These are phyloP conservation scores for Tetrapyrgos nigripes DNA, from an alignment of 1,284 basidiomycete species.

Conservation along the genomic window DNA sequence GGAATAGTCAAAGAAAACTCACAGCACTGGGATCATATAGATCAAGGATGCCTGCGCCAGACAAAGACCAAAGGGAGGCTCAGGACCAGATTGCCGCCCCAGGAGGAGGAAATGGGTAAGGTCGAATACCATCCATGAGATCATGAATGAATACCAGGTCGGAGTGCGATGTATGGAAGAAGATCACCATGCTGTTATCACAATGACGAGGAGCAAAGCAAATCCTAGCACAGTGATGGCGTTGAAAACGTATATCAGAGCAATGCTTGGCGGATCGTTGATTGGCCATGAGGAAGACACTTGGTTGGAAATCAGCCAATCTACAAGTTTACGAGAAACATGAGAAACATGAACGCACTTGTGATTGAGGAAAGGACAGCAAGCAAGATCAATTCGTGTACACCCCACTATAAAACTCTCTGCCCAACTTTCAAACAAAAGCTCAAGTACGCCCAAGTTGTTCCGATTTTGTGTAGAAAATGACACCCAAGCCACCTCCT, in stretches of 20 bases:
- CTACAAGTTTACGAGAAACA: too few relatives aligned
- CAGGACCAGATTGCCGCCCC: not conserved
- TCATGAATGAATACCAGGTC: not conserved
- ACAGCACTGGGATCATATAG: not conserved
- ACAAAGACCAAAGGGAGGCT: not conserved
- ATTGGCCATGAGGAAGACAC: too few relatives aligned
- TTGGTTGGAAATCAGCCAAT: too few relatives aligned
- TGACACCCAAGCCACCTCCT: too few relatives aligned
- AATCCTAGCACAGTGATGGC: not conserved
- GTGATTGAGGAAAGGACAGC: too few relatives aligned
- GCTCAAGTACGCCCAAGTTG: too few relatives aligned
- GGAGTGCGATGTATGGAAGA: not conserved
- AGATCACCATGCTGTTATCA: not conserved
- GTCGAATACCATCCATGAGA: not conserved
- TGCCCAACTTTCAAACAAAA: too few relatives aligned
- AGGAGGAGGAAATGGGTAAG: not conserved
- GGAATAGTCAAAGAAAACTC: not conserved
- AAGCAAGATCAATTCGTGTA: too few relatives aligned
- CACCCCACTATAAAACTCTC: too few relatives aligned
- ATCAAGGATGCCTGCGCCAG: not conserved
- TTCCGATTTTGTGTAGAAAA: too few relatives aligned
- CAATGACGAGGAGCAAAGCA: not conserved
- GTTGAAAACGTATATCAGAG: not conserved
- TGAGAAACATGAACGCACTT: too few relatives aligned
- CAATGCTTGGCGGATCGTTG: not conserved